Base-by-base conservation (phyloP, 164 flowering plant genomes). In the Piper betle region DNA sequence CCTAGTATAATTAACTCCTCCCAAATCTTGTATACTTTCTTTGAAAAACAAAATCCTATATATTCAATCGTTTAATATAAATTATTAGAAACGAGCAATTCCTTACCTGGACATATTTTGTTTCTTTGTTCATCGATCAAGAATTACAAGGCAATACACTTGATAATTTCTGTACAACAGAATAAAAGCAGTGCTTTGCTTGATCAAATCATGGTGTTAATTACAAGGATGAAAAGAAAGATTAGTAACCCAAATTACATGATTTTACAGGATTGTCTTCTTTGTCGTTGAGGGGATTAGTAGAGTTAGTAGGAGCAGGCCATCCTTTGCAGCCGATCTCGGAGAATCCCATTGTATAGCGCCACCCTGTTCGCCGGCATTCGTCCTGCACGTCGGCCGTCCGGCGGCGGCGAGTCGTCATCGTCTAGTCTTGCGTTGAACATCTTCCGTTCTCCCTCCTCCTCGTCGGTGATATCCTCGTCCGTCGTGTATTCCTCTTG, bases 261-360 rank as follows among this genome's bases (percentile, higher is more conserved):
- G 9, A 15, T 11, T 55, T 17, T 15, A 16, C 55, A 53, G 4
- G 19, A 4, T 43, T 43, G 12, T 43, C 10, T 43, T 43, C 12
- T 10, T 43, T 15, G 8, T 10, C 50, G 2, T 15, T 8, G 50
- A 18, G 8, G 50, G 19, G 56, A 53, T 53, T 55, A 19, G 25
- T 19, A 17, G 2, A 11, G 17, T 78, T 64, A 84, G 55, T 58
- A 77, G 0, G 85, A 80, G 59, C 68, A 82, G 17, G 80, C 82
- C 68, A 77, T 57, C 12, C 88, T 73, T 3, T 78, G 79, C 33
- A 69, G 68, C n/a, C 92, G 86, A 66, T 86, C 87, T 39, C 80
- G 73, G 19, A 88, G 78, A 52, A 86, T 86, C 41, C 90, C 96
- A 53, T 77, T 81, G 75, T 86, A 86, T 20, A 88, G 74, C 37